These are phyloP conservation scores for Babesia divergens DNA, from an alignment of 169 alveolate species.

Conservation along the genomic window DNA sequence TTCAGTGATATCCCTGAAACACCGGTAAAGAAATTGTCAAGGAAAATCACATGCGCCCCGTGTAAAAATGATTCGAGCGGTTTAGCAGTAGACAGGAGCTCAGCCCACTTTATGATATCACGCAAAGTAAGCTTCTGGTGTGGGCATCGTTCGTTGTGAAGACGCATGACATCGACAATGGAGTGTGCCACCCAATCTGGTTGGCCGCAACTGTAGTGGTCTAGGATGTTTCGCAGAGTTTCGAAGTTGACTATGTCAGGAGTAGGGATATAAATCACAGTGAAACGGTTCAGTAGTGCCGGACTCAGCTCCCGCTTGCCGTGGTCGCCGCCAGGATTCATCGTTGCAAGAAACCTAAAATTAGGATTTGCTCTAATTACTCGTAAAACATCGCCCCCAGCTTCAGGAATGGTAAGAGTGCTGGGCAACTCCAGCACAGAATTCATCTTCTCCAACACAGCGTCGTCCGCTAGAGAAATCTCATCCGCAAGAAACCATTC, in stretches of 20 bases:
- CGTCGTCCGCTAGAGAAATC: conserved; percentile 97
- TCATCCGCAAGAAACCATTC: conserved; percentile 95
- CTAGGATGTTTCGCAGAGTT: conserved; percentile 23
- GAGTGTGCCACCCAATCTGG: conserved; percentile 48
- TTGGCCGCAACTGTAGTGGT: conserved; percentile 18
- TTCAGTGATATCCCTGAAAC: not conserved
- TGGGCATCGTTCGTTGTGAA: conserved; percentile 2
- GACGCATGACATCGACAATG: conserved; percentile 20
- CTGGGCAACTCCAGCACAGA: conserved; percentile 92
- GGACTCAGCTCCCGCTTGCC: conserved; percentile 99
- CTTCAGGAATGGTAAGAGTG: conserved; percentile 77
- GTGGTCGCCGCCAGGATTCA: conserved; percentile 99
- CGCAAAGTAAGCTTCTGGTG: conserved; percentile 34
- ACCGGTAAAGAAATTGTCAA: conserved; percentile 15
- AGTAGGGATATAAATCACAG: conserved; percentile 92
- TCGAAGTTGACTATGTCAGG: conserved; percentile 24
- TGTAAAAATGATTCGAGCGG: conserved; percentile 19
- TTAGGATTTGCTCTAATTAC: conserved; percentile 84
- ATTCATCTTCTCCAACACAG: conserved; percentile 98
- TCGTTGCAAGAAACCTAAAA: conserved; percentile 96
- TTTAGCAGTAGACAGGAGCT: not conserved
- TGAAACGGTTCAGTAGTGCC: conserved; percentile 96
- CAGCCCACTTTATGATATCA: conserved; percentile 36
- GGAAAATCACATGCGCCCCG: conserved; percentile 37
- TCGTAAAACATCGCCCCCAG: conserved; percentile 72